Conservation (phyloP, 1,284 basidiomycete species). For the Leccinum pachyderme region DNA sequence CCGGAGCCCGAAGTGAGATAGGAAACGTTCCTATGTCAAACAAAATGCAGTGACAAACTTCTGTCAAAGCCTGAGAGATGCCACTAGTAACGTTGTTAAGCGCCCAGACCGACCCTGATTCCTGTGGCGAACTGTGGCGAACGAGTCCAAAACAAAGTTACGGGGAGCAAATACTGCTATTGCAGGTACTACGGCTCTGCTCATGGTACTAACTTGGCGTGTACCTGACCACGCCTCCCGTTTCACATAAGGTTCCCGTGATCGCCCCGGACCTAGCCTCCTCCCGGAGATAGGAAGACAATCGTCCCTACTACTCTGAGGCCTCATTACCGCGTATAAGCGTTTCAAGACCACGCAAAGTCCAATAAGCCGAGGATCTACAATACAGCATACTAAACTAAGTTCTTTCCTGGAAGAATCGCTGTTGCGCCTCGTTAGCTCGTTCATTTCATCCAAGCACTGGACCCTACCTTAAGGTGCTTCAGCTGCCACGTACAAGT, state of each 20-base stretch:
- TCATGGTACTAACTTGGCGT: neutral
- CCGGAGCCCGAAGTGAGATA: constrained; percentile 4
- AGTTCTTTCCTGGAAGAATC: constrained; percentile 89
- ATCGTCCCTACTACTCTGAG: no score
- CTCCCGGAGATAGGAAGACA: no score
- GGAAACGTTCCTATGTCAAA: constrained; percentile 10
- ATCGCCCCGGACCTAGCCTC: neutral
- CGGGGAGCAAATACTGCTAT: neutral
- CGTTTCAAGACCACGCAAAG: constrained; percentile 1
- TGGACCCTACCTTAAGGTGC: constrained; percentile 77
- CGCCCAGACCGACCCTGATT: neutral
- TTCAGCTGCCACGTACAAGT: constrained; percentile 93
- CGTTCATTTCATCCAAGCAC: neutral
- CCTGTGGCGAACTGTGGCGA: neutral
- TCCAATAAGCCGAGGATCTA: constrained; percentile 13
- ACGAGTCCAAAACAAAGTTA: neutral
- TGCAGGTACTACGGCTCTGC: neutral
- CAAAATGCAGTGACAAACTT: constrained; percentile 13
- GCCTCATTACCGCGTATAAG: neutral
- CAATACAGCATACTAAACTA: constrained; percentile 53
- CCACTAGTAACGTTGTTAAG: neutral
- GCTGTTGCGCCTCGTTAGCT: constrained; percentile 40
- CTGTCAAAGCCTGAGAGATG: constrained; percentile 4
- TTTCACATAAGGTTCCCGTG: neutral
- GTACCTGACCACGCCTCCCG: neutral